phyloP scores from a whole-genome alignment of 1,284 basidiomycete genomes.

The Kwoniella shivajii region DNA sequence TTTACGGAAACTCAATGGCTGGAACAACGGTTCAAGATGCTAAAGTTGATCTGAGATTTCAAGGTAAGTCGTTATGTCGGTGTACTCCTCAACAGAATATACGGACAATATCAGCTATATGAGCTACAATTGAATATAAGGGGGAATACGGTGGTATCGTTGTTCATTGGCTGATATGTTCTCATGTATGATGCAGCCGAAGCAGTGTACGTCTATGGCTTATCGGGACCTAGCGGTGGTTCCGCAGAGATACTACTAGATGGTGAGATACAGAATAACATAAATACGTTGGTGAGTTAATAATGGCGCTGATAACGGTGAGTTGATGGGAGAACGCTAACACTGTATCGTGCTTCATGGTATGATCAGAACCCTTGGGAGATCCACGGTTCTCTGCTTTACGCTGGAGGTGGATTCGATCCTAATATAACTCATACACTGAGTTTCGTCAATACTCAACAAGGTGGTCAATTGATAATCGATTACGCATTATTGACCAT shows the following conservation, averaged over 20 bases:
- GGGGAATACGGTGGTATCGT: too few relatives aligned
- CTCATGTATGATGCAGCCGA: background rate
- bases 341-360: background rate
- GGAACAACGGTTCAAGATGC: slow-evolving; percentile 3
- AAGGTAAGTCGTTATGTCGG: slow-evolving; percentile 8
- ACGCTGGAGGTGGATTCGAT: slow-evolving; percentile 27
- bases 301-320: too few relatives aligned
- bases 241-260: slow-evolving; percentile 23
- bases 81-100: background rate
- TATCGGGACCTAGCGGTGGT: slow-evolving; percentile 22
- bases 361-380: slow-evolving; percentile 26
- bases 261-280: slow-evolving; percentile 16
- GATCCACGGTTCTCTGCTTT: slow-evolving; percentile 33
- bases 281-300: slow-evolving; percentile 27
- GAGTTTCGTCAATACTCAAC: slow-evolving; percentile 19
- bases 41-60: slow-evolving; percentile 13
- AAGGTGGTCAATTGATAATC: slow-evolving; percentile 27
- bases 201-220: slow-evolving; percentile 32
- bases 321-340: too few relatives aligned
- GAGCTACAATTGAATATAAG: too few relatives aligned
- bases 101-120: too few relatives aligned
- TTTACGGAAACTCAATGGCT: slow-evolving; percentile 3
- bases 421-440: slow-evolving; percentile 23
- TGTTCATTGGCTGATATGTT: background rate
- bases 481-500: slow-evolving; percentile 35